A percentile compares a stretch with the other conserved stretches of the same genome.
These are phyloP conservation scores for Pichia nanzhaoensis DNA, from an alignment of 805 yeast species.

Conservation along the genomic window DNA sequence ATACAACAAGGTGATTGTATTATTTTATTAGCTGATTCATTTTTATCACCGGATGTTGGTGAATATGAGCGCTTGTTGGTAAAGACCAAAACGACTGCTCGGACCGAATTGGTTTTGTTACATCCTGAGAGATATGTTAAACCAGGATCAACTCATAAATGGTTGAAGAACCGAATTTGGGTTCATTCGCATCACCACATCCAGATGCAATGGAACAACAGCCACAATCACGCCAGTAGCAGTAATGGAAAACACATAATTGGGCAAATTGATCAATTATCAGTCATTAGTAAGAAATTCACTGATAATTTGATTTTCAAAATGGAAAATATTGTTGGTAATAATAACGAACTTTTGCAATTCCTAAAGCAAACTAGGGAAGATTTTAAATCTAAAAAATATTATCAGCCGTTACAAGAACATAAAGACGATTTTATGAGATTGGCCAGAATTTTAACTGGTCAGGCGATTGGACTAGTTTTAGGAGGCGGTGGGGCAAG, in stretches of 20 bases:
- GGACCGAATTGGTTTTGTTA: slow-evolving; percentile 77
- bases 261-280: slow-evolving; percentile 16
- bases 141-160: slow-evolving; percentile 77
- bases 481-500: slow-evolving; percentile 98
- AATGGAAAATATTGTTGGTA: slow-evolving; percentile 22
- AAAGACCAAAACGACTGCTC: slow-evolving; percentile 72
- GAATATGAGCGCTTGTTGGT: slow-evolving; percentile 77
- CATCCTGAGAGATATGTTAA: slow-evolving; percentile 78
- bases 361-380: slow-evolving; percentile 24
- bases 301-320: slow-evolving; percentile 24
- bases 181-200: slow-evolving; percentile 90
- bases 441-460: slow-evolving; percentile 81
- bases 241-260: slow-evolving; percentile 8
- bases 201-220: slow-evolving; percentile 43
- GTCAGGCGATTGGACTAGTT: slow-evolving; percentile 90
- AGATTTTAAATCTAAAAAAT: slow-evolving; percentile 20
- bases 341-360: slow-evolving; percentile 26
- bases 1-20: slow-evolving; percentile 94
- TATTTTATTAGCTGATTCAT: slow-evolving; percentile 80
- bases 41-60: slow-evolving; percentile 64
- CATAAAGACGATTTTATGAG: slow-evolving; percentile 88
- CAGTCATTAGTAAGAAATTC: slow-evolving; percentile 21
- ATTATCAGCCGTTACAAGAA: slow-evolving; percentile 34
- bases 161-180: slow-evolving; percentile 87
- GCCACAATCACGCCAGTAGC: slow-evolving; percentile 4